Conservation (phyloP, 345 rosid genomes). For the Ricinus communis region DNA sequence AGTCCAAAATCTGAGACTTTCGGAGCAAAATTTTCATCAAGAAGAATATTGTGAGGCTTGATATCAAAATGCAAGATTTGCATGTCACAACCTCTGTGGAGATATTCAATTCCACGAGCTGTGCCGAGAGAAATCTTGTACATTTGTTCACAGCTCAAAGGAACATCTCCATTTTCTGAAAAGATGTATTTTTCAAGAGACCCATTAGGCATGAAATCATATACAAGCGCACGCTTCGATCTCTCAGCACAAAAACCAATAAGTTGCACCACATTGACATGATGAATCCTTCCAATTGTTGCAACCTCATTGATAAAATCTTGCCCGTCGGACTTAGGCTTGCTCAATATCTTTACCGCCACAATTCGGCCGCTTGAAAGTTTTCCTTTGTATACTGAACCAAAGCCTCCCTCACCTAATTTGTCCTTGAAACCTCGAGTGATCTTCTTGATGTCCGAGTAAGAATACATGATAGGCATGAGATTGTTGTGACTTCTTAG, state of each 20-base stretch:
- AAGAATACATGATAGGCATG: slow-evolving; percentile 19
- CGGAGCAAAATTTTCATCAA: slow-evolving; percentile 6
- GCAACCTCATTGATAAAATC: slow-evolving; percentile 18
- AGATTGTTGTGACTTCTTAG: slow-evolving; percentile 7
- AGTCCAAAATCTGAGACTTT: slow-evolving; percentile 17
- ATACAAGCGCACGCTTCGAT: slow-evolving; percentile 5
- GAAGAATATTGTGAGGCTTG: slow-evolving; percentile 19
- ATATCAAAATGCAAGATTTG: slow-evolving; percentile 16
- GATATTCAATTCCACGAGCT: slow-evolving; percentile 9
- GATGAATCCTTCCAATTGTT: slow-evolving; percentile 17
- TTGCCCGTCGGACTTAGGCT: slow-evolving; percentile 8
- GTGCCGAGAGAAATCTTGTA: background rate
- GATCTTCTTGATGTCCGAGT: slow-evolving; percentile 10
- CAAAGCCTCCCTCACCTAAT: slow-evolving; percentile 17
- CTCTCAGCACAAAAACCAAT: slow-evolving; percentile 15
- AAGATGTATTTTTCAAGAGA: slow-evolving; percentile 8
- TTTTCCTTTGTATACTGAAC: slow-evolving; percentile 13
- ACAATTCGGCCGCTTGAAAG: background rate
- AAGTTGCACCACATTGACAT: slow-evolving; percentile 5
- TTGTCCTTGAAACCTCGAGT: slow-evolving; percentile 7
- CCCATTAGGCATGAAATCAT: slow-evolving; percentile 12
- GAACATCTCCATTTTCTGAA: background rate
- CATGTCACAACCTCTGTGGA: slow-evolving; percentile 8
- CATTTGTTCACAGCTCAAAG: background rate
- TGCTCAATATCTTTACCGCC: slow-evolving; percentile 6